Conservation (phyloP, 306 rosid genomes). For the Lathyrus aphaca region DNA sequence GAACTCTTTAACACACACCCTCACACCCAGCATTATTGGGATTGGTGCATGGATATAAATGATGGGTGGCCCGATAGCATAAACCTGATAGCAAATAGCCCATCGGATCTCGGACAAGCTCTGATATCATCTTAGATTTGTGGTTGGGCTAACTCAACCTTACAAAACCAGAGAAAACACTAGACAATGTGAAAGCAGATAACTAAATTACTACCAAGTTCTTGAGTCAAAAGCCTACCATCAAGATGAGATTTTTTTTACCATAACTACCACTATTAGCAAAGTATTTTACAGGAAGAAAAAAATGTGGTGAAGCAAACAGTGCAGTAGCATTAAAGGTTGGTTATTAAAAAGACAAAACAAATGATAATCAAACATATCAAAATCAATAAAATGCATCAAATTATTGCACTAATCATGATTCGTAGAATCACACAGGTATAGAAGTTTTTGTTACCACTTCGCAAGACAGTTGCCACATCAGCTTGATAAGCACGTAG, state of each 20-base stretch:
- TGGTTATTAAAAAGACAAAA: conserved; percentile 9
- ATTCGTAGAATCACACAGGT: conserved; percentile 29
- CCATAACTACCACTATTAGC: conserved; percentile 19
- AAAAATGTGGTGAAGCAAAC: conserved; percentile 17
- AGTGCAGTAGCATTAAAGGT: conserved; percentile 3
- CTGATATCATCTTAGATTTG: no score
- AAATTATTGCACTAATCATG: conserved; percentile 20
- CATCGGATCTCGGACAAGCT: no score
- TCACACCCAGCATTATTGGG: no score
- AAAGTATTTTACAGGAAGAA: conserved; percentile 14
- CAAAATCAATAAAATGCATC: conserved; percentile 31
- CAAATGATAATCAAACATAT: conserved; percentile 15
- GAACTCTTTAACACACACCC: no score
- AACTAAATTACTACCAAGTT: conserved; percentile 23
- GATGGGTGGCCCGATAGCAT: no score
- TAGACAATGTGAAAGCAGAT: conserved; percentile 8
- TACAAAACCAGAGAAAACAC: conserved; percentile 6
- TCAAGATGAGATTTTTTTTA: background rate
- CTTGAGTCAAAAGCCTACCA: conserved; percentile 19
- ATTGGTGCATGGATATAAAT: no score
- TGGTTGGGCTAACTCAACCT: no score
- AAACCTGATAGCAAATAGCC: no score
- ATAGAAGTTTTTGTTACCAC: conserved; percentile 56
- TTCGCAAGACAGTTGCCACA: conserved; percentile 86
- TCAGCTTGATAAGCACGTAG: conserved; percentile 99